Percentiles rank a stretch among this genome's conserved stretches.
These are phyloP conservation scores for Stemphylium beticola DNA, from an alignment of 2,329 filamentous ascomycete genomes.

Conservation along the genomic window DNA sequence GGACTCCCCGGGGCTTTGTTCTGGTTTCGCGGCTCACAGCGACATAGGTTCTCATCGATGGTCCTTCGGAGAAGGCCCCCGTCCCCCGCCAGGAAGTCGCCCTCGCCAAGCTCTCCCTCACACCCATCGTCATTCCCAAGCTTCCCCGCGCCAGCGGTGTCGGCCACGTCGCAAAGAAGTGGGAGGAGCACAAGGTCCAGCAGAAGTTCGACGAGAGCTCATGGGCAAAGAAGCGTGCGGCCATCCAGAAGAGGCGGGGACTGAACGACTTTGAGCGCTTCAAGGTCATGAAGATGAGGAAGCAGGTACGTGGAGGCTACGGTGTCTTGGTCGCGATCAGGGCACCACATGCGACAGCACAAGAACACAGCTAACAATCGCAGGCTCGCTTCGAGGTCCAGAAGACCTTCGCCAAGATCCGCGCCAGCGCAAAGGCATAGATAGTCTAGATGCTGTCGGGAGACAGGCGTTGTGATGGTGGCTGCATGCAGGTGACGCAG, in stretches of 20 bases:
- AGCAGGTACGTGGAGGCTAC: conserved; percentile 73
- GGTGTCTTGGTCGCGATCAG: not conserved
- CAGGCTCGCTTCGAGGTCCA: conserved; percentile 91
- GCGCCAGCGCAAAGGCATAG: conserved; percentile 50
- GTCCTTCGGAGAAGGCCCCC: conserved; percentile 79
- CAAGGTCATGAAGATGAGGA: conserved; percentile 99
- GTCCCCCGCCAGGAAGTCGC: conserved; percentile 87
- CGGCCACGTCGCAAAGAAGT: conserved; percentile 81
- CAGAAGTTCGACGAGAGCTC: conserved; percentile 88
- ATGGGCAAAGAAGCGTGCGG: conserved; percentile 92
- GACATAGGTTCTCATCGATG: conserved; percentile 88
- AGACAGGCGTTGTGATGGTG: conserved; percentile 37
- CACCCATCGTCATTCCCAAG: conserved; percentile 83
- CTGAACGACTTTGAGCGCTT: conserved; percentile 99
- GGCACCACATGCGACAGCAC: not conserved
- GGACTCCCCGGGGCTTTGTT: conserved; percentile 54
- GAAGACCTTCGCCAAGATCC: conserved; percentile 92
- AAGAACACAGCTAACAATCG: conserved; percentile 25
- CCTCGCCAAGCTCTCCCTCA: conserved; percentile 85
- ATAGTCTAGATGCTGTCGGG: conserved; percentile 37
- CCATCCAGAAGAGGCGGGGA: conserved; percentile 83
- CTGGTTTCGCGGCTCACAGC: conserved; percentile 39
- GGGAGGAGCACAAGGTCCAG: conserved; percentile 92
- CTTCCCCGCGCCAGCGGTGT: conserved; percentile 85
- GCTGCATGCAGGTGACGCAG: conserved; percentile 41